Base-by-base conservation (phyloP, 73 alveolate genomes). In the Tetrahymena borealis region DNA sequence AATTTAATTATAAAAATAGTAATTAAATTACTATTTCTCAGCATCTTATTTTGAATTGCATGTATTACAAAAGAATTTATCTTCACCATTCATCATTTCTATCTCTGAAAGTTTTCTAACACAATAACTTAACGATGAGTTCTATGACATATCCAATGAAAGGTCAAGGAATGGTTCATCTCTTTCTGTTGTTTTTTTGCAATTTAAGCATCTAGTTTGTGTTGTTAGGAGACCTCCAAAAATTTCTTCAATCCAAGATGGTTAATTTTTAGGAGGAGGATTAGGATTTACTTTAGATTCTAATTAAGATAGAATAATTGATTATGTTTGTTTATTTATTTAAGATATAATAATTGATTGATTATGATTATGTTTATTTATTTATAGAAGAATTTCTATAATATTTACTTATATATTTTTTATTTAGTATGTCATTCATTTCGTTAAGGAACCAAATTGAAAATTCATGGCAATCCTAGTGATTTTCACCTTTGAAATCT, bases 401-500 rank as follows among this genome's bases (percentile, higher is more conserved):
- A 24, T 11, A 24, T 32, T 93, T 93, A 40, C 91, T 38, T 93
- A 39, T 93, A 90, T 39, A 60, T 33, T 93, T 93, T 24, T 42
- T 42, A 90, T 90, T 90, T 38, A 93, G 42, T 39, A 93, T 20
- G 35, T 93, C 95, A 20, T 93, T 92, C 38, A 78, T 35, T 85
- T 93, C 91, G 43, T 93, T 93, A 7, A 93, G 38, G 78, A 39
- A 93, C 95, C 95, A 93, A 60, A 93, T 85, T 40, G 90, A 93
- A 93, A 93, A 93, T 85, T 93, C 95, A 41, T 93, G 95, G n/a
- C 92, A 93, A 85, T 93, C 95, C 33, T 93, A 90, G 38, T 93
- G 95, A 33, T 93, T 79, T 39, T 85, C 77, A 9, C 95, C 93
- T 79, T 93, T 92, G 28, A 93, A 93, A 15, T 79, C 91, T 39